Conservation (phyloP, 306 rosid genomes). For the Citrullus mucosospermus region DNA sequence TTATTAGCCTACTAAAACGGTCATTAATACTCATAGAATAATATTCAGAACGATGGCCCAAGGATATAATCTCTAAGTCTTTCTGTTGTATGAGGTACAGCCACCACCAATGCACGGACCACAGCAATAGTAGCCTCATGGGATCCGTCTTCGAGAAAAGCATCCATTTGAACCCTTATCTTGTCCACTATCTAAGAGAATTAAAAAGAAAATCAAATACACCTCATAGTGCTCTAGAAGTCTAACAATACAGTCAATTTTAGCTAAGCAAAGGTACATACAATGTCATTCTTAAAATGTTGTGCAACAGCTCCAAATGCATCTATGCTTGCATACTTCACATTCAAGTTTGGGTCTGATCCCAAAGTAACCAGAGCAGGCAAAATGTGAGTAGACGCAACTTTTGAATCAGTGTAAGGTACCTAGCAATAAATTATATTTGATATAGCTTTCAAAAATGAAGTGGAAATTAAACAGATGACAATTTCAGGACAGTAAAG, state of each 20-base stretch:
- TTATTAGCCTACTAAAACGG: background rate
- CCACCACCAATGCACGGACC: constrained; percentile 78
- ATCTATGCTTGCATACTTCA: constrained; percentile 90
- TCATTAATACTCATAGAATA: background rate
- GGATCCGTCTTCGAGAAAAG: constrained; percentile 96
- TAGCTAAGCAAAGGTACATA: constrained; percentile 23
- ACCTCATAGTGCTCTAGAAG: constrained; percentile 10
- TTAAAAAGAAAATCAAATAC: constrained; percentile 6
- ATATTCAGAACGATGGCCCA: constrained; percentile 4
- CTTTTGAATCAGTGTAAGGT: constrained; percentile 77
- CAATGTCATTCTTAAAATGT: constrained; percentile 78
- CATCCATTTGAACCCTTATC: constrained; percentile 98
- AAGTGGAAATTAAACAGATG: constrained; percentile 15
- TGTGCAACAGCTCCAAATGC: constrained; percentile 95
- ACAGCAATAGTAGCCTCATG: constrained; percentile 92
- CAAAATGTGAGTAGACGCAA: constrained; percentile 83
- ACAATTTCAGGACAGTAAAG: constrained; percentile 9
- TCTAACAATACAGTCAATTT: constrained; percentile 7
- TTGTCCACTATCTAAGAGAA: constrained; percentile 77
- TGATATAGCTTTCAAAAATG: constrained; percentile 14
- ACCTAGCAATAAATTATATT: constrained; percentile 32
- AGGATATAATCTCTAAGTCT: constrained; percentile 97
- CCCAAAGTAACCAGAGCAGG: constrained; percentile 95
- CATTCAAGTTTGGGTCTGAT: constrained; percentile 75
- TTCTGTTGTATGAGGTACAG: constrained; percentile 88